Base-by-base conservation (phyloP, 2,329 filamentous ascomycete genomes). In the Bretziella fagacearum region DNA sequence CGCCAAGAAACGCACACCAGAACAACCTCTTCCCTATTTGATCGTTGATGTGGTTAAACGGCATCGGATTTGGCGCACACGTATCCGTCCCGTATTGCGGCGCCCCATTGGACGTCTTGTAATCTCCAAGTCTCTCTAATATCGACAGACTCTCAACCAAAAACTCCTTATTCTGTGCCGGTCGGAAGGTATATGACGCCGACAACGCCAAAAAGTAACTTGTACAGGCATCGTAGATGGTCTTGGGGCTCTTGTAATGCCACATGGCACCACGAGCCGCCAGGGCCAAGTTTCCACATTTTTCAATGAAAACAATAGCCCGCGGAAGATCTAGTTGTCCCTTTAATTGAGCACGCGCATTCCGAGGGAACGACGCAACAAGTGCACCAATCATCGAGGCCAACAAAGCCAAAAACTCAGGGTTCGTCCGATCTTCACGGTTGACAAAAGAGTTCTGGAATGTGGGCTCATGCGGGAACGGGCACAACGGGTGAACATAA, bases 1-100 rank as follows among this genome's bases (percentile, higher is more conserved):
- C 73, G 27, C 79, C 79, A 4, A 86, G 74, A 52, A 91, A 77
- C 54, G 86, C 70, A 18, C 83, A 79, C 79, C 86, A 94, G 59
- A 93, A 94, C 33, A 93, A 78, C 52, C 81, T 74, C 58, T 82
- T 81, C 40, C 80, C 76, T 40, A 83, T 72, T 60, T 86, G 79
- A 55, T 79, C 75, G 56, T 79, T 77, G 44, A 86, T 72, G 42
- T 80, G 78, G 54, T 84, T 79, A 51, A 81, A 74, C 0, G 69
- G 64, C 36, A 66, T 62, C 4, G 62, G 61, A 6, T 66, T 62
- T 1, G 58, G 57, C 4, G 60, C 62, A 11, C 77, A 77, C 5
- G 42, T 36, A 30, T 51, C 42, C 11, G 49, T 50, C 20, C 48
- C 48, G 20, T 50, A 48, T 22, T 50, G 48, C 1, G 58, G 57